A percentile compares a stretch with the other conserved stretches of the same genome.
These are phyloP conservation scores for Sugiyamaella floridensis DNA, from an alignment of 805 yeast species.

Conservation along the genomic window DNA sequence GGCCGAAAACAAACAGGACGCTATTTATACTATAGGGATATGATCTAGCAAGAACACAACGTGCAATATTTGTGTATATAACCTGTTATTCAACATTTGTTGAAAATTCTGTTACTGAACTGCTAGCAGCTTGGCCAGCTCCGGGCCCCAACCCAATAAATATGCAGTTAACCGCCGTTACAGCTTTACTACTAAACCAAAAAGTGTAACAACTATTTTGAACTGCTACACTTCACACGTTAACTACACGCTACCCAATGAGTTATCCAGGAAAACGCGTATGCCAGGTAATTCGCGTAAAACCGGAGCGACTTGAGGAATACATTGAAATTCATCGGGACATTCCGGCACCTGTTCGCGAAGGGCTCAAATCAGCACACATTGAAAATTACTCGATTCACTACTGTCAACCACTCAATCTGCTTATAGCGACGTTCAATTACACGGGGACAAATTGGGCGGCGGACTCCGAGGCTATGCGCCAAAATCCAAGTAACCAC, in stretches of 20 bases:
- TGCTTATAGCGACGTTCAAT: conserved; percentile 35
- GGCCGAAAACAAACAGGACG: neutral
- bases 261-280: conserved; percentile 32
- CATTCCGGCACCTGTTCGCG: conserved; percentile 32
- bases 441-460: conserved; percentile 37
- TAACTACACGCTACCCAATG: neutral
- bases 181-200: too few species aligned
- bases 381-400: conserved; percentile 39
- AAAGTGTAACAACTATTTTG: too few species aligned
- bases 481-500: conserved; percentile 33
- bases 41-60: too few species aligned
- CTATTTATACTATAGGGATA: neutral
- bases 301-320: conserved; percentile 35
- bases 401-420: conserved; percentile 28
- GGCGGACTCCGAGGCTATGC: conserved; percentile 30
- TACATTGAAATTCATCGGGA: conserved; percentile 32
- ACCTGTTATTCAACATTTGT: too few species aligned
- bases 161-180: too few species aligned
- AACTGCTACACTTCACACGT: too few species aligned
- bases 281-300: conserved; percentile 36
- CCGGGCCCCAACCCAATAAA: neutral
- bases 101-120: too few species aligned
- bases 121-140: too few species aligned
- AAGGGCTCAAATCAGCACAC: conserved; percentile 31
- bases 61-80: too few species aligned